A percentile compares a stretch with the other conserved stretches of the same genome.
Evolutionary conservation across 2,329 filamentous ascomycete genomes (phyloP).

Genomic region (Ascochyta lentis): DNA sequence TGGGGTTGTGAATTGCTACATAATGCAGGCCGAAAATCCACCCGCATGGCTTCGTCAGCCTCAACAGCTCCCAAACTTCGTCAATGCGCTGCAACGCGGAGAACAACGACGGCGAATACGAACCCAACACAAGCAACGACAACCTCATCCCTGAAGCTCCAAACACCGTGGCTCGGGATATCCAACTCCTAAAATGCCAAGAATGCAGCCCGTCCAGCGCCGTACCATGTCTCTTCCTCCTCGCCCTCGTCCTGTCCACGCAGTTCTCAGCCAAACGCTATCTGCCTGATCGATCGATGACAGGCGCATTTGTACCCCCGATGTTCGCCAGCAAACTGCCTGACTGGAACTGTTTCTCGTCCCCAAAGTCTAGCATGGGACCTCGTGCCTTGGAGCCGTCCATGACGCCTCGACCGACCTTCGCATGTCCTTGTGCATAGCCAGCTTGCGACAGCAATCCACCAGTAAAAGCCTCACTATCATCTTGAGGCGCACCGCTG

Average conservation of each 20-base stretch:
- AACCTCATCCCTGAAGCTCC: background rate
- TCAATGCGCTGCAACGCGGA: conserved; percentile 7
- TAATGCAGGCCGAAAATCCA: conserved; percentile 15
- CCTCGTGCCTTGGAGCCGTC: conserved; percentile 53
- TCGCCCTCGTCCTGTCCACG: conserved; percentile 1
- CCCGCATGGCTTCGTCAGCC: conserved; percentile 12
- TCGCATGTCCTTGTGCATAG: conserved; percentile 48
- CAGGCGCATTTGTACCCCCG: conserved; percentile 37
- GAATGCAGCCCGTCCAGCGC: conserved; percentile 1
- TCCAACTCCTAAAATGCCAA: conserved; percentile 25
- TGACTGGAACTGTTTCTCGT: conserved; percentile 52
- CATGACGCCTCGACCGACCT: conserved; percentile 54
- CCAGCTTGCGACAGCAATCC: conserved; percentile 52
- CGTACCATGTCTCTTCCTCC: background rate
- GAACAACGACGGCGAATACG: conserved; percentile 8
- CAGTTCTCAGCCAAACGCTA: conserved; percentile 20
- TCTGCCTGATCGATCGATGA: conserved; percentile 48
- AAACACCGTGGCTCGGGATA: conserved; percentile 21
- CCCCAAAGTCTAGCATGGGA: conserved; percentile 54
- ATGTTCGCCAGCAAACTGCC: conserved; percentile 58
- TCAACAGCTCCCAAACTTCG: conserved; percentile 11
- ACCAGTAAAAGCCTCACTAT: conserved; percentile 53
- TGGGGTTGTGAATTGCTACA: conserved; percentile 4
- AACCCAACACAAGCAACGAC: conserved; percentile 11
- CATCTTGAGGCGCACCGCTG: conserved; percentile 36